A percentile compares a stretch with the other conserved stretches of the same genome.
Conservation (phyloP, 345 rosid genomes). For the Syzygium oleosum region DNA sequence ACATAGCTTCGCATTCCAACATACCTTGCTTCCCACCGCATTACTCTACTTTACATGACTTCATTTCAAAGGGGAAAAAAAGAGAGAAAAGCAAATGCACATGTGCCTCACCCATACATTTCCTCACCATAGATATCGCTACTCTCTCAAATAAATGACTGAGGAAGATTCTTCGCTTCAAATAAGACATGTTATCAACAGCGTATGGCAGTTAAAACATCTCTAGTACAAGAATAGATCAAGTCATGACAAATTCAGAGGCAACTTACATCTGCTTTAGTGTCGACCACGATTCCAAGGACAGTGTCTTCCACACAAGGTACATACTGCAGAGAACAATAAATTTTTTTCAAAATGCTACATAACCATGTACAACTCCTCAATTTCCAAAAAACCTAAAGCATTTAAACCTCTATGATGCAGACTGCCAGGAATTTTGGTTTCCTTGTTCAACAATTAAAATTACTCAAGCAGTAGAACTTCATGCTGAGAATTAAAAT, state of each 20-base stretch:
- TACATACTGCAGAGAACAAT: conserved; percentile 47
- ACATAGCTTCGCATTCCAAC: background rate
- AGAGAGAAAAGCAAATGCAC: background rate
- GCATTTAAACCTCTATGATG: background rate
- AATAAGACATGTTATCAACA: background rate
- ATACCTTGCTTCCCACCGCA: background rate
- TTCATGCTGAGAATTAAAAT: background rate
- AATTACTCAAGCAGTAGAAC: background rate
- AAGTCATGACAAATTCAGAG: background rate
- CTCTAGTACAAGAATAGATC: background rate
- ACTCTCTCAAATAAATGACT: background rate
- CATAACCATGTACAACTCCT: background rate
- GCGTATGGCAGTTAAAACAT: background rate
- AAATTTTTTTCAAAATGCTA: background rate
- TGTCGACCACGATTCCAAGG: conserved; percentile 81
- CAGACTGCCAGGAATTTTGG: background rate
- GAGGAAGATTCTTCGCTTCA: background rate
- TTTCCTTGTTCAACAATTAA: background rate
- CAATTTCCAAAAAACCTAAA: background rate
- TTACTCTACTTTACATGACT: background rate
- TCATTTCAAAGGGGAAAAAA: background rate
- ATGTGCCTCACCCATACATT: background rate
- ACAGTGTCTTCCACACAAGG: conserved; percentile 60
- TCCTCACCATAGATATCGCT: background rate
- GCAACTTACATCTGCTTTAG: conserved; percentile 64